Evolutionary conservation across 257 asterid genomes (phyloP).

Genomic region (Solanum sitiens): DNA sequence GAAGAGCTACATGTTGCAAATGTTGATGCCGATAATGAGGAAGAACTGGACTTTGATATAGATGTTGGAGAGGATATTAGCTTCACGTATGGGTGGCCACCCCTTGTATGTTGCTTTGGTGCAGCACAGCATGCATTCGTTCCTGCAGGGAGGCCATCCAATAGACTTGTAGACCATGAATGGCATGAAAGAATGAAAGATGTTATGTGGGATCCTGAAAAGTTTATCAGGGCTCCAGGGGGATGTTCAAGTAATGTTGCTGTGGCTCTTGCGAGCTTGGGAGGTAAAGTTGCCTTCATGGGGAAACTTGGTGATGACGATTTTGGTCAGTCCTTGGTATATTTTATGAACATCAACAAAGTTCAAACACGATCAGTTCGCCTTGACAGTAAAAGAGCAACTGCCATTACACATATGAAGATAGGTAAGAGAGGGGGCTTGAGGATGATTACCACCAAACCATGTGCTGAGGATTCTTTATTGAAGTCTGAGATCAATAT

Average conservation of each 20-base stretch:
- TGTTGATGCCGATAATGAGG: slow-evolving; percentile 33
- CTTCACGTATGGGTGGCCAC: slow-evolving; percentile 90
- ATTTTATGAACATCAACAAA: slow-evolving; percentile 42
- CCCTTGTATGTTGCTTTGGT: slow-evolving; percentile 92
- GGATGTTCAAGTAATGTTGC: slow-evolving; percentile 90
- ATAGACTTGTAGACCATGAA: slow-evolving; percentile 69
- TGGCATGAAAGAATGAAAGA: slow-evolving; percentile 56
- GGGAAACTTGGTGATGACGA: slow-evolving; percentile 88
- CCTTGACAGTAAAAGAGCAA: slow-evolving; percentile 44
- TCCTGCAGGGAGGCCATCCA: slow-evolving; percentile 78
- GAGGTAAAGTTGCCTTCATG: slow-evolving; percentile 96
- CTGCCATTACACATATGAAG: slow-evolving; percentile 67
- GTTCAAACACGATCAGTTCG: slow-evolving; percentile 81
- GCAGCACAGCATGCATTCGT: slow-evolving; percentile 76
- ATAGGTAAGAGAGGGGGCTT: slow-evolving; percentile 65
- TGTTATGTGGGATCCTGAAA: slow-evolving; percentile 72
- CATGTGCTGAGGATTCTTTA: slow-evolving; percentile 83
- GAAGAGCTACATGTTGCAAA: slow-evolving; percentile 18
- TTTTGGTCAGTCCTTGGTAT: slow-evolving; percentile 67
- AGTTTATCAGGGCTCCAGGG: slow-evolving; percentile 77
- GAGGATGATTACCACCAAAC: slow-evolving; percentile 47
- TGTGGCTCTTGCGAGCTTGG: slow-evolving; percentile 75
- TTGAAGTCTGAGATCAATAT: slow-evolving; percentile 64
- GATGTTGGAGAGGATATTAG: slow-evolving; percentile 86
- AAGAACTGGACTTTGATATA: slow-evolving; percentile 41